These are phyloP conservation scores for Leptosphaerulina australis DNA, from an alignment of 2,329 filamentous ascomycete species.

Conservation along the genomic window DNA sequence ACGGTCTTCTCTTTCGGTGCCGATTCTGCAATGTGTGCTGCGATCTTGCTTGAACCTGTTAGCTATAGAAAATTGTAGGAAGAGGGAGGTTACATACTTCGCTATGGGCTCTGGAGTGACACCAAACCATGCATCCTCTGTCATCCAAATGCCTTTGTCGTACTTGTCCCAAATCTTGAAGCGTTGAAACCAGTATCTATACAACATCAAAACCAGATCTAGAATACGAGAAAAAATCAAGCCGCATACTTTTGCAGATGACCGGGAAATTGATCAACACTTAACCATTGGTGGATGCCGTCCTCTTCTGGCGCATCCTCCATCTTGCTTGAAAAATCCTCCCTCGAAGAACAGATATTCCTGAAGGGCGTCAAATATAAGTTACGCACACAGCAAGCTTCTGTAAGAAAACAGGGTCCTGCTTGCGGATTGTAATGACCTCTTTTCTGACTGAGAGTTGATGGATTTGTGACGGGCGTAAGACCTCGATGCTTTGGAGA, in stretches of 20 bases:
- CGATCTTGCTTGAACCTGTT: conserved; percentile 66
- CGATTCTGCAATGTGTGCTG: conserved; percentile 68
- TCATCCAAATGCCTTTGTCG: conserved; percentile 86
- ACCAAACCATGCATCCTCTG: conserved; percentile 94
- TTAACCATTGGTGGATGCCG: conserved; percentile 71
- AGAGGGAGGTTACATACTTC: conserved; percentile 57
- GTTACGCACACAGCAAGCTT: too few relatives aligned
- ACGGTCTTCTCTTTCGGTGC: conserved; percentile 63
- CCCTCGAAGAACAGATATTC: neutral
- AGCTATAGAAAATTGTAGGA: neutral
- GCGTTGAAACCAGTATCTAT: conserved; percentile 87
- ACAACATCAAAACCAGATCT: neutral
- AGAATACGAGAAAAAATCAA: neutral
- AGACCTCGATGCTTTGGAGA: neutral
- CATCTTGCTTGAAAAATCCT: conserved; percentile 15
- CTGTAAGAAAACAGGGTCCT: too few relatives aligned
- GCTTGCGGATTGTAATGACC: too few relatives aligned
- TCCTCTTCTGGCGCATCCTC: conserved; percentile 34
- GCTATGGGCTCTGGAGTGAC: conserved; percentile 94
- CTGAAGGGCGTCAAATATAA: neutral
- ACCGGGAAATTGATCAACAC: conserved; percentile 73
- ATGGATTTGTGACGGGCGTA: neutral
- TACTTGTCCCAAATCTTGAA: conserved; percentile 87
- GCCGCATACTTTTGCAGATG: conserved; percentile 78
- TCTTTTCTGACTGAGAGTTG: too few relatives aligned